Evolutionary conservation across 2,329 filamentous ascomycete species (phyloP).

Genomic region (Penicillium sp.): DNA sequence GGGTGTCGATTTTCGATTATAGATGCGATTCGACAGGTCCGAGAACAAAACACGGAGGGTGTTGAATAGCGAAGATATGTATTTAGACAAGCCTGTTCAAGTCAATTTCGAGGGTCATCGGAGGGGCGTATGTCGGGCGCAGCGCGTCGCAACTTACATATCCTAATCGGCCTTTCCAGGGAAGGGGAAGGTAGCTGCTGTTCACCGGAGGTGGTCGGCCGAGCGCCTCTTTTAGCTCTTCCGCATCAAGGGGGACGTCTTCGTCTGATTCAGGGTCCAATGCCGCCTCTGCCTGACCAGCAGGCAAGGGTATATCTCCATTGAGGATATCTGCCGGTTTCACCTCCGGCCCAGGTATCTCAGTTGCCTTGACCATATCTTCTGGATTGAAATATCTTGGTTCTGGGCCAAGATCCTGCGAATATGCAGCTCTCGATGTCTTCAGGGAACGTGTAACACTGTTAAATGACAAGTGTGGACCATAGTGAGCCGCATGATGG

Average conservation of each 20-base stretch:
- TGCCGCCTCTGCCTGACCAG: conserved; percentile 20
- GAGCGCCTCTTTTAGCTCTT: conserved; percentile 58
- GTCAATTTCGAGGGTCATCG: not conserved
- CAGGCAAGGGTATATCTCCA: conserved; percentile 11
- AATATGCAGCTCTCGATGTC: not conserved
- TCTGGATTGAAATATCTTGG: not conserved
- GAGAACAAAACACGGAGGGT: conserved; percentile 82
- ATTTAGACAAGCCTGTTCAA: conserved; percentile 73
- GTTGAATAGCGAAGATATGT: conserved; percentile 82
- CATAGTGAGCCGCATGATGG: conserved; percentile 15
- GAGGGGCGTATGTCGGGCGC: no score
- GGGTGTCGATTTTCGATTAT: conserved; percentile 88
- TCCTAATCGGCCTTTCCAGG: conserved; percentile 85
- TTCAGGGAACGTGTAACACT: not conserved
- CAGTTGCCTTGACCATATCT: conserved; percentile 8
- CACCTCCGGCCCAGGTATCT: not conserved
- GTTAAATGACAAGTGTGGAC: not conserved
- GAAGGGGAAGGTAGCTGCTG: conserved; percentile 77
- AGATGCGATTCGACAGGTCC: conserved; percentile 86
- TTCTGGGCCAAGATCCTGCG: not conserved
- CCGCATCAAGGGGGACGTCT: conserved; percentile 52
- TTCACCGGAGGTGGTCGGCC: conserved; percentile 73
- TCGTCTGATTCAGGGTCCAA: conserved; percentile 56
- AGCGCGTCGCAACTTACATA: conserved; percentile 62
- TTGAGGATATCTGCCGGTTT: conserved; percentile 21